Conservation (phyloP, 176 grass and related monocot genomes). For the Rhynchospora tenuis region DNA sequence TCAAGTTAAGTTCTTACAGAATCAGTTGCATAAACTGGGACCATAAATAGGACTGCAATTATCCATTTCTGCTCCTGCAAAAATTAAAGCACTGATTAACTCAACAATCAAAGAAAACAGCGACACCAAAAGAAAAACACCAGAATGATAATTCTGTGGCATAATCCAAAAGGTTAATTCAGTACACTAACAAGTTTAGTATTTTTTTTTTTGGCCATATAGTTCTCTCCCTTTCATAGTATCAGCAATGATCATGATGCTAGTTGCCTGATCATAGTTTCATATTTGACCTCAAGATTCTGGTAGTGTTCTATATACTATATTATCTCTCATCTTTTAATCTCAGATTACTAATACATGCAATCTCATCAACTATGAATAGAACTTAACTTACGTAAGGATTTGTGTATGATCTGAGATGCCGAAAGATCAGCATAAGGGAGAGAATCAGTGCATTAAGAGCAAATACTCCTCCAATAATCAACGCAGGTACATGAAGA, state of each 20-base stretch:
- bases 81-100: background rate
- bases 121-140: background rate
- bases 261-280: background rate
- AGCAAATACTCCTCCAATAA: slow-evolving; percentile 46
- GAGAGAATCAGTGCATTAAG: slow-evolving; percentile 58
- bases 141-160: background rate
- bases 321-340: background rate
- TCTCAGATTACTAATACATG: background rate
- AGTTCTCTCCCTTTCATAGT: background rate
- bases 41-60: slow-evolving; percentile 83
- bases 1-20: slow-evolving; percentile 45
- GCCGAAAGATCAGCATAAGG: slow-evolving; percentile 68
- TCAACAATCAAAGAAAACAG: background rate
- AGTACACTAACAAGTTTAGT: background rate
- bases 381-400: slow-evolving; percentile 58
- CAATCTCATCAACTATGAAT: background rate
- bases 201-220: background rate
- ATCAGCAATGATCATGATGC: background rate
- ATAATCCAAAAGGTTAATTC: background rate
- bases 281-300: background rate
- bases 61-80: slow-evolving; percentile 96
- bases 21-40: slow-evolving; percentile 85
- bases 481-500: slow-evolving; percentile 40
- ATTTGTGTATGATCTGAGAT: slow-evolving; percentile 72
- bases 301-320: background rate